Evolutionary conservation across 352 stramenopile genomes (phyloP).

Genomic region (Plasmopara halstedii): DNA sequence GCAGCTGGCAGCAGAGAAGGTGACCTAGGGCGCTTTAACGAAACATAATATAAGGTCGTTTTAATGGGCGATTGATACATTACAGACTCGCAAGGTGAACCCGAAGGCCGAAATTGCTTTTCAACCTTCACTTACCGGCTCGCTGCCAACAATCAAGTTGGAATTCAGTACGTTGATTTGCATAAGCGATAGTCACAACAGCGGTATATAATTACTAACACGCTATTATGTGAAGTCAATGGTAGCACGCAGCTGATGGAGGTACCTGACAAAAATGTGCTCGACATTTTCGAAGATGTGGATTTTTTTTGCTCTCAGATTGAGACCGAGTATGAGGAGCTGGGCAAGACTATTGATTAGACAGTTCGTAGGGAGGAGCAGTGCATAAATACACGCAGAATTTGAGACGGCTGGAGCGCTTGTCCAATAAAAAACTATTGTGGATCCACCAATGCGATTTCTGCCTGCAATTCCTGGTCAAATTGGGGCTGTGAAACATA

Average conservation of each 20-base stretch:
- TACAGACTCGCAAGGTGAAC: conserved; percentile 65
- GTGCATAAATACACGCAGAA: conserved; percentile 7
- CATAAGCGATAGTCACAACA: not conserved
- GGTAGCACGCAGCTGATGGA: conserved; percentile 64
- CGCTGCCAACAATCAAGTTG: conserved; percentile 59
- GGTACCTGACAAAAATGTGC: conserved; percentile 64
- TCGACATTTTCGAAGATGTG: conserved; percentile 80
- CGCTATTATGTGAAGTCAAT: conserved; percentile 50
- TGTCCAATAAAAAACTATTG: conserved; percentile 30
- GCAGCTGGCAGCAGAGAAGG: conserved; percentile 74
- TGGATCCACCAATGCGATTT: conserved; percentile 47
- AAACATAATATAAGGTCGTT: not conserved
- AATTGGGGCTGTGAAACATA: conserved; percentile 29
- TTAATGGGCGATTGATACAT: not conserved
- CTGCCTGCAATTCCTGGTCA: conserved; percentile 32
- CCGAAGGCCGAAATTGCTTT: conserved; percentile 70
- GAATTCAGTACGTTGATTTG: conserved; percentile 56
- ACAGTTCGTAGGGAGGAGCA: conserved; percentile 3
- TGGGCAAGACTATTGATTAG: conserved; percentile 82
- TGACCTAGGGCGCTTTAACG: conserved; percentile 7
- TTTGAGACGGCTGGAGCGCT: conserved; percentile 3
- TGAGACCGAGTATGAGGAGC: conserved; percentile 77
- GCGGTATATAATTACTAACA: not conserved
- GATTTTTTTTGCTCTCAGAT: conserved; percentile 83
- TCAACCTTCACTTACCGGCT: conserved; percentile 45